These are phyloP conservation scores for Xylariales sp. DNA, from an alignment of 2,329 filamentous ascomycete genomes.

Conservation along the genomic window DNA sequence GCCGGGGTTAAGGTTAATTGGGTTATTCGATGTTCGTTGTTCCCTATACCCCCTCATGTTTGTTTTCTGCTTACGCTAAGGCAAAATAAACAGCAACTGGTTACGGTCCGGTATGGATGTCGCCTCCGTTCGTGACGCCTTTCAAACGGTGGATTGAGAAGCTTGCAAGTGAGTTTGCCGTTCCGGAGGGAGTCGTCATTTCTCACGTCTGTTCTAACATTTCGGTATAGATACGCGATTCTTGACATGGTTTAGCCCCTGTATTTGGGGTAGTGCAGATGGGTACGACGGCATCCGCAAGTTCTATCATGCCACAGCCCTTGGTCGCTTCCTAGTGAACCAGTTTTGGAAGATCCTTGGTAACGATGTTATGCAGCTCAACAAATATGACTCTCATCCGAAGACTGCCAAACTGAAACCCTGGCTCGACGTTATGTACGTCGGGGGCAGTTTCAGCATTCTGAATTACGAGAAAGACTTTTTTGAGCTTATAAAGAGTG, in stretches of 20 bases:
- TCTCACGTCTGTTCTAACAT: too few relatives aligned
- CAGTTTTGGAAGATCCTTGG: conserved; percentile 69
- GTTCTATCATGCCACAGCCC: conserved; percentile 67
- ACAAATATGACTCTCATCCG: conserved; percentile 65
- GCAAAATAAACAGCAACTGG: conserved; percentile 54
- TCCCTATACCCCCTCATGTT: too few relatives aligned
- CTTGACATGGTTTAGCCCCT: conserved; percentile 80
- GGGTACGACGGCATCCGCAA: conserved; percentile 65
- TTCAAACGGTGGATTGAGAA: conserved; percentile 63
- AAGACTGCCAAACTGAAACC: conserved; percentile 66
- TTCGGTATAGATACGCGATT: conserved; percentile 65
- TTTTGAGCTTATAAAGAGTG: conserved; percentile 65
- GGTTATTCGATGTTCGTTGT: conserved; percentile 59
- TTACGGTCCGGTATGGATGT: conserved; percentile 66
- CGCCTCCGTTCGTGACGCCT: conserved; percentile 62
- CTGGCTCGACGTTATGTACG: conserved; percentile 63
- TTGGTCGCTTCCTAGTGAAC: conserved; percentile 67
- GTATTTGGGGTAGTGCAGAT: conserved; percentile 74
- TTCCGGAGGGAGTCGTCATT: too few relatives aligned
- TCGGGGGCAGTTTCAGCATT: conserved; percentile 67
- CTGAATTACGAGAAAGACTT: conserved; percentile 68
- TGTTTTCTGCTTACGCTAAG: too few relatives aligned
- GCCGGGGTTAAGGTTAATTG: conserved; percentile 65
- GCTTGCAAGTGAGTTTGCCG: conserved; percentile 55
- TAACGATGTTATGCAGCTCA: conserved; percentile 65